Conservation (phyloP, 2,329 filamentous ascomycete species). For the Dothideomycetes sp. region DNA sequence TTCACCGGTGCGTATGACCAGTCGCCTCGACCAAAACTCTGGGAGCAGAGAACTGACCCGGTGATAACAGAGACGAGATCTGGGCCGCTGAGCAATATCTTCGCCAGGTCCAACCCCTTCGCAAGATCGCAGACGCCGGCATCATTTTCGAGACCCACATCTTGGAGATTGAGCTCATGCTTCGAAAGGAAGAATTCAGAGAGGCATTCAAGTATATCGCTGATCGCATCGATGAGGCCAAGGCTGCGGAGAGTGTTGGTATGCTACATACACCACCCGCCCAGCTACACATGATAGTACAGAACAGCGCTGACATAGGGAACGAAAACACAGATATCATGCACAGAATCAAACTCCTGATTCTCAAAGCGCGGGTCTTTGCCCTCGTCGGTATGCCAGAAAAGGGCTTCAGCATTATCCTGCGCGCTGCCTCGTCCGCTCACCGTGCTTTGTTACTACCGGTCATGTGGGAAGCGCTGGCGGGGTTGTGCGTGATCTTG, state of each 20-base stretch:
- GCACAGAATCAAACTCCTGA: slow-evolving; percentile 58
- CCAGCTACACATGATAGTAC: neutral
- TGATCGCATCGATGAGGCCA: slow-evolving; percentile 36
- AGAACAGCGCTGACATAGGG: neutral
- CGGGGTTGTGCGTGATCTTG: slow-evolving; percentile 56
- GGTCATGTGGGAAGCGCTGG: slow-evolving; percentile 62
- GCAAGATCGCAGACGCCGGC: slow-evolving; percentile 40
- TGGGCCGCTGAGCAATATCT: slow-evolving; percentile 46
- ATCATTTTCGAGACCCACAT: slow-evolving; percentile 48
- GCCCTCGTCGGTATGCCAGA: slow-evolving; percentile 57
- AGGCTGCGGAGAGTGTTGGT: slow-evolving; percentile 32
- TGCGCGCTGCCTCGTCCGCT: slow-evolving; percentile 65
- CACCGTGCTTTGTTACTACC: slow-evolving; percentile 58
- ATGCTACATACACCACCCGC: neutral
- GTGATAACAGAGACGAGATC: slow-evolving; percentile 42
- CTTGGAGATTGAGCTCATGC: slow-evolving; percentile 48
- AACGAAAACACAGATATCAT: slow-evolving; percentile 44
- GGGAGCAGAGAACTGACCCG: neutral
- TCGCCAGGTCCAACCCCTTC: slow-evolving; percentile 41
- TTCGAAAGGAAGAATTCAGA: slow-evolving; percentile 41
- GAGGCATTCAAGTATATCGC: slow-evolving; percentile 46
- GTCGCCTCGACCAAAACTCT: too few relatives aligned
- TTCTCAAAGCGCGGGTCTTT: slow-evolving; percentile 62
- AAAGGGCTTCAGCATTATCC: slow-evolving; percentile 63
- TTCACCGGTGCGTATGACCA: slow-evolving; percentile 37